Evolutionary conservation across 208 protist genomes (phyloP), one percentile per base, ranked within the genome.

Genomic region (Leishmania martiniquensis): DNA sequence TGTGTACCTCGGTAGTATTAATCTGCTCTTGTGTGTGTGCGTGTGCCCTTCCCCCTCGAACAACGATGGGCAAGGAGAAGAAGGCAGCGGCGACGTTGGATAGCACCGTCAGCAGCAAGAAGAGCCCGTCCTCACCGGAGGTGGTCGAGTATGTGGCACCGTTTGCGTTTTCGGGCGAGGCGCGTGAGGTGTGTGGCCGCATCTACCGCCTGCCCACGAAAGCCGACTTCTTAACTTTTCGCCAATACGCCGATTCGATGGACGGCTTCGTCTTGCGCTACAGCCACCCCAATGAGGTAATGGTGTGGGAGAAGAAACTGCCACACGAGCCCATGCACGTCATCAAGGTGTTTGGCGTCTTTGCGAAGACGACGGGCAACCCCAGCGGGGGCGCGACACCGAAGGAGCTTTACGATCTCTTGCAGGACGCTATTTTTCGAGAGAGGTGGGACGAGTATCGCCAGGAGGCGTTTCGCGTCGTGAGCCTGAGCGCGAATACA

Each of bases 401-500:
- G 5, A 17, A 42, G 37, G 85, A 81, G 73, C 45, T 98, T 66
- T 97, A 96, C 80, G 90, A 97, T 76, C 80, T 96, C 78, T 67
- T 98, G 66, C 92, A 98, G 51, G 95, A 98, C 55, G 51, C 89
- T n/a, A 69, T 93, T 37, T 98, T 90, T 76, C 91, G 95, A 12
- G 78, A 83, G 68, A 25, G 84, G 57, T 98, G 95, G 94, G 95
- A 98, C 75, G 78, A 68, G 5, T 89, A 87, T 54, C 87, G 93
- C 15, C 72, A 89, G 34, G 91, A 96, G 75, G 92, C 90, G 4
- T 96, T 93, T 68, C 85, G 89, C 63, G 87, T 98, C 59, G 84
- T 86, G 13, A 78, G 83, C 34, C 69, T 98, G 71, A 81, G 93
- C 72, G 10, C 75, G 12, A 88, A 80, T 34, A 96, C 94, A n/a